Conservation (phyloP, 2,329 filamentous ascomycete genomes). For the Talaromyces sp. region DNA sequence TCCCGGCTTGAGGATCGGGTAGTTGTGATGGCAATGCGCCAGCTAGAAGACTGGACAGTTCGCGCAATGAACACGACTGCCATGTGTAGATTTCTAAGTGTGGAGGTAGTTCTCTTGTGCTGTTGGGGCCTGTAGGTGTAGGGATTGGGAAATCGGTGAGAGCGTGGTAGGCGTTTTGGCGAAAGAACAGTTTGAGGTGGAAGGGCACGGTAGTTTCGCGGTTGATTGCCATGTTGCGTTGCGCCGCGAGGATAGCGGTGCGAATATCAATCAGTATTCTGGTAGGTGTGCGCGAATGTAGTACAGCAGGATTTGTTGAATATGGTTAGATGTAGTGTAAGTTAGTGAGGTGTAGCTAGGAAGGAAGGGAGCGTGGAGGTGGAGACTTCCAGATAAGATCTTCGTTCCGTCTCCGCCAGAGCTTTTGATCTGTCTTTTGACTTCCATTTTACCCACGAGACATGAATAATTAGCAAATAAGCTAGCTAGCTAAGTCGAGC, state of each 20-base stretch:
- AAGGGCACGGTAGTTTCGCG: constrained; percentile 74
- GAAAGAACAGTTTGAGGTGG: constrained; percentile 81
- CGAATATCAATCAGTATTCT: not conserved
- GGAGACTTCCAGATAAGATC: constrained; percentile 7
- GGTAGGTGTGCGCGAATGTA: not conserved
- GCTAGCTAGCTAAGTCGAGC: not conserved
- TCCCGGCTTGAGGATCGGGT: constrained; percentile 72
- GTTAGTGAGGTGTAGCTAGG: not conserved
- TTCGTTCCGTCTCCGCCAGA: not conserved
- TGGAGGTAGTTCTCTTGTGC: constrained; percentile 60
- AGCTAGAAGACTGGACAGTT: constrained; percentile 74
- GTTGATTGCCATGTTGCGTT: constrained; percentile 27
- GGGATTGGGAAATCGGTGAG: constrained; percentile 41
- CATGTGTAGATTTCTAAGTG: constrained; percentile 83
- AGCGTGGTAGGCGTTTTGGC: constrained; percentile 66
- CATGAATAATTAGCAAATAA: not conserved
- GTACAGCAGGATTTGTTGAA: not conserved
- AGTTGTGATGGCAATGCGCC: constrained; percentile 66
- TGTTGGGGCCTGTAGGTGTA: constrained; percentile 46
- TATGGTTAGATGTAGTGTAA: not conserved
- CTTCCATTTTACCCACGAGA: not conserved
- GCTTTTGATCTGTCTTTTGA: not conserved
- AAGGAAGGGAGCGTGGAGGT: not conserved
- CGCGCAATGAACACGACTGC: constrained; percentile 73
- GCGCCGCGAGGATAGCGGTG: not conserved